A percentile compares a stretch with the other conserved stretches of the same genome.
These are phyloP conservation scores for Pestalotiopsis fici DNA, from an alignment of 2,329 filamentous ascomycete species.

Conservation along the genomic window DNA sequence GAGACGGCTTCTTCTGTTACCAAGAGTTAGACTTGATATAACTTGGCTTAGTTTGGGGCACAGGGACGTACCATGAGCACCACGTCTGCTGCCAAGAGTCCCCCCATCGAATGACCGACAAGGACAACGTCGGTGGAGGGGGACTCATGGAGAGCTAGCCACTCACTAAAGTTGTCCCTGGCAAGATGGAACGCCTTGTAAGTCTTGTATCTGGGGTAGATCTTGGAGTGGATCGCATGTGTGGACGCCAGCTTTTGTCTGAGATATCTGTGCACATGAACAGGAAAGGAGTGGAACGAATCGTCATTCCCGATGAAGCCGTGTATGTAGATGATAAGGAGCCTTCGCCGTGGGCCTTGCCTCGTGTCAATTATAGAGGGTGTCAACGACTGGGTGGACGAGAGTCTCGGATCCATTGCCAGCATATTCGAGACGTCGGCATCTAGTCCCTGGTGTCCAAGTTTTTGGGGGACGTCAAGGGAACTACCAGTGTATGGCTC, in stretches of 20 bases:
- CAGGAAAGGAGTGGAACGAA: slow-evolving; percentile 85
- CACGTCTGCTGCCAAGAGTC: slow-evolving; percentile 79
- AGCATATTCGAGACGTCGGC: too few relatives aligned
- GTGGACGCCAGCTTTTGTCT: slow-evolving; percentile 67
- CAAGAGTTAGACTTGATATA: too few relatives aligned
- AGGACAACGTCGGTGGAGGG: slow-evolving; percentile 76
- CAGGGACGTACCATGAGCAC: slow-evolving; percentile 58
- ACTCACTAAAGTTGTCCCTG: slow-evolving; percentile 79
- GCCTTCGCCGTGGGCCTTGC: slow-evolving; percentile 45
- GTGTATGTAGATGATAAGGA: slow-evolving; percentile 84
- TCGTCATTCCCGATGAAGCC: slow-evolving; percentile 88
- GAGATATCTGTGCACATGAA: slow-evolving; percentile 78
- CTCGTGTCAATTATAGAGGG: slow-evolving; percentile 24
- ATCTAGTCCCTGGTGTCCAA: too few relatives aligned
- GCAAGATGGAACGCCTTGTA: slow-evolving; percentile 72
- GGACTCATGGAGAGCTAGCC: slow-evolving; percentile 78
- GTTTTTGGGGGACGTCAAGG: too few relatives aligned
- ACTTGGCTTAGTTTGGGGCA: neutral
- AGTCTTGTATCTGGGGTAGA: slow-evolving; percentile 80
- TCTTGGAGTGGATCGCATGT: slow-evolving; percentile 83
- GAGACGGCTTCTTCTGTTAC: neutral
- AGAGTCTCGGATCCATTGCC: slow-evolving; percentile 51
- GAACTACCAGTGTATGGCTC: too few relatives aligned
- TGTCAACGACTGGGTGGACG: slow-evolving; percentile 44
- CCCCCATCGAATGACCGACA: slow-evolving; percentile 88